Percentiles rank a stretch among this genome's conserved stretches.
phyloP scores from a whole-genome alignment of 768 basidiomycete species.

The Tricholoma furcatifolium region DNA sequence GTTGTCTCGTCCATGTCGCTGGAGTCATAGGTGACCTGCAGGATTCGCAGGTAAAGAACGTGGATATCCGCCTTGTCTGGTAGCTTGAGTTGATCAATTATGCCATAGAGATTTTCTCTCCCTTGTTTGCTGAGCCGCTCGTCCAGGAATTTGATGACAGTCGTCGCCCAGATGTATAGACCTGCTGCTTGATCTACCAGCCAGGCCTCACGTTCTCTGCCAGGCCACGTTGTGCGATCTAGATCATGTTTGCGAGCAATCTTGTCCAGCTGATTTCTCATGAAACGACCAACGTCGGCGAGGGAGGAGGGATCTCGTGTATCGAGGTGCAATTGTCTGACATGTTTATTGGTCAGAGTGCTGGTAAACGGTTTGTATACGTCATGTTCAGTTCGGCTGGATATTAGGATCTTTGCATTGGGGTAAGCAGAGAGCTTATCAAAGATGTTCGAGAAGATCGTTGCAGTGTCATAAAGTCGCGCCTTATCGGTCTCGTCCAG shows the following conservation, averaged over 20 bases:
- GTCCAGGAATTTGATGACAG: constrained; percentile 5
- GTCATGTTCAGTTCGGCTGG: constrained; percentile 15
- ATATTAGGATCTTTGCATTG: constrained; percentile 14
- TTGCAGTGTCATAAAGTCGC: constrained; percentile 6
- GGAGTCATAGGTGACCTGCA: background rate
- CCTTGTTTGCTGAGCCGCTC: constrained; percentile 3
- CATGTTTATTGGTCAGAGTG: constrained; percentile 1
- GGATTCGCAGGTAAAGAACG: constrained; percentile 5
- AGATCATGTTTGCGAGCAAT: constrained; percentile 7
- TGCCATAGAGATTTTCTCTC: background rate
- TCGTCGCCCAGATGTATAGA: constrained; percentile 12
- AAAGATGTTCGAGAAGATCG: constrained; percentile 11
- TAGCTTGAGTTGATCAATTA: constrained; percentile 9
- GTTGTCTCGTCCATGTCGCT: background rate
- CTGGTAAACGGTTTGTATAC: constrained; percentile 10
- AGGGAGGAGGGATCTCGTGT: constrained; percentile 9
- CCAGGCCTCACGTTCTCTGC: background rate
- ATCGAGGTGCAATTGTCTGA: constrained; percentile 14
- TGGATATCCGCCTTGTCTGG: constrained; percentile 8
- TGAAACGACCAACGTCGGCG: constrained; percentile 10
- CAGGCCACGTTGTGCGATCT: constrained; percentile 6
- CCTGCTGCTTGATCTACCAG: constrained; percentile 3
- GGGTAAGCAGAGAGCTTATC: background rate
- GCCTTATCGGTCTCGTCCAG: constrained; percentile 14
- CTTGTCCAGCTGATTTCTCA: background rate